Percentiles rank a stretch among this genome's conserved stretches.
phyloP scores from a whole-genome alignment of 2,329 filamentous ascomycete species.

The Claviceps spartinae region DNA sequence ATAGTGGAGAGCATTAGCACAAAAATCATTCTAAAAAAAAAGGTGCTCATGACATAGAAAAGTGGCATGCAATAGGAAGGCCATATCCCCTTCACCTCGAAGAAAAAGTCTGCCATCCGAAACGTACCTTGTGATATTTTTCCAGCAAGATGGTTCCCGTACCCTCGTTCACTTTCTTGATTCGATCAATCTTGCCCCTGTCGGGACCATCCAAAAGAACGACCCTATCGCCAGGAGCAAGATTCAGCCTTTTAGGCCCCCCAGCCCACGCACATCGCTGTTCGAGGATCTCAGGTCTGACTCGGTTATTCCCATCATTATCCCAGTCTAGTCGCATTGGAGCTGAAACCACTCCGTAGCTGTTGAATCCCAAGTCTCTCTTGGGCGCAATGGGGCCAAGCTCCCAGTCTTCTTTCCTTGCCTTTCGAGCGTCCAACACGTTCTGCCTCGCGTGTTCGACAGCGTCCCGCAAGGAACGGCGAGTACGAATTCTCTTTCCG shows the following conservation, averaged over 20 bases:
- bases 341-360: slow-evolving; percentile 42
- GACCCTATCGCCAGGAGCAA: slow-evolving; percentile 63
- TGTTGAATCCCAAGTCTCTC: slow-evolving; percentile 51
- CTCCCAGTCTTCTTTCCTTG: slow-evolving; percentile 63
- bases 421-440: slow-evolving; percentile 28
- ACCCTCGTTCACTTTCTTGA: slow-evolving; percentile 42
- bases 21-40: background rate
- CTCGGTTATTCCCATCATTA: slow-evolving; percentile 16
- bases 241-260: slow-evolving; percentile 41
- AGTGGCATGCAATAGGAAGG: background rate
- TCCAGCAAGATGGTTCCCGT: slow-evolving; percentile 46
- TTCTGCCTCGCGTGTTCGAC: slow-evolving; percentile 21
- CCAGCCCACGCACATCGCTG: slow-evolving; percentile 42
- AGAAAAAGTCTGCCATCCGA: background rate
- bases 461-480: slow-evolving; percentile 18
- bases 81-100: no score
- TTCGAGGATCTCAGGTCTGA: slow-evolving; percentile 22
- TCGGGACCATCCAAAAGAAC: slow-evolving; percentile 66
- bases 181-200: slow-evolving; percentile 70
- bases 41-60: background rate
- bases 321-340: slow-evolving; percentile 23
- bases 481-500: slow-evolving; percentile 17
- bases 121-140: slow-evolving; percentile 49
- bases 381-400: slow-evolving; percentile 67
- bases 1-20: background rate